Evolutionary conservation across 1,139 yeast species (phyloP).

Genomic region (Yamadazyma epiphylla): DNA sequence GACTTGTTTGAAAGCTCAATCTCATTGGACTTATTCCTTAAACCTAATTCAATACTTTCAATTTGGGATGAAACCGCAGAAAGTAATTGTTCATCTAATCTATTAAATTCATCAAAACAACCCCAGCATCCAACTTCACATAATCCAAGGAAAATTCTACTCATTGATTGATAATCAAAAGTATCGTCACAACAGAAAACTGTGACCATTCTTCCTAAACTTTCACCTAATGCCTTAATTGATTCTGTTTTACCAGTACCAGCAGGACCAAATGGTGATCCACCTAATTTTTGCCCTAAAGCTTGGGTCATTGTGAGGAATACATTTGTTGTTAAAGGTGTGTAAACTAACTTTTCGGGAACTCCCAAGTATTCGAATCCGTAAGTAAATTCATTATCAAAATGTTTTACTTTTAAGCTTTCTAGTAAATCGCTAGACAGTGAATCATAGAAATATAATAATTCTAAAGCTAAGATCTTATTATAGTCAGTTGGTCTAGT

Average conservation of each 20-base stretch:
- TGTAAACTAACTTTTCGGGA: slow-evolving; percentile 70
- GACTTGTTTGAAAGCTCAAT: slow-evolving; percentile 51
- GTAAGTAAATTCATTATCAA: slow-evolving; percentile 50
- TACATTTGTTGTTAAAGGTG: slow-evolving; percentile 67
- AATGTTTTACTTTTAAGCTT: slow-evolving; percentile 50
- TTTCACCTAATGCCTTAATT: slow-evolving; percentile 77
- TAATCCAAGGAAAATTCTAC: slow-evolving; percentile 76
- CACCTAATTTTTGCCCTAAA: slow-evolving; percentile 71
- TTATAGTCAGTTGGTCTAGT: not conserved
- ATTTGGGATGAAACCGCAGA: slow-evolving; percentile 87
- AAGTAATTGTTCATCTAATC: slow-evolving; percentile 66
- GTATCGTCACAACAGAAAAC: slow-evolving; percentile 92
- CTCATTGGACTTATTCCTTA: slow-evolving; percentile 18
- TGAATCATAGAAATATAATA: slow-evolving; percentile 42
- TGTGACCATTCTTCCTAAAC: slow-evolving; percentile 74
- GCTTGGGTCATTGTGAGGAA: slow-evolving; percentile 75
- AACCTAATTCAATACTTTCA: slow-evolving; percentile 62
- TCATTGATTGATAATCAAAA: slow-evolving; percentile 79
- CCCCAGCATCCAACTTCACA: slow-evolving; percentile 92
- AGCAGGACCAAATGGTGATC: slow-evolving; percentile 94
- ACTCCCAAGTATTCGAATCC: slow-evolving; percentile 85
- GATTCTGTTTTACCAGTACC: slow-evolving; percentile 98
- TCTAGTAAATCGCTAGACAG: slow-evolving; percentile 19
- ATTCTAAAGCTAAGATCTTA: slow-evolving; percentile 30
- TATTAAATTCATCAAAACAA: slow-evolving; percentile 92